Evolutionary conservation across 208 protist species (phyloP).

Genomic region (Leishmania braziliensis): DNA sequence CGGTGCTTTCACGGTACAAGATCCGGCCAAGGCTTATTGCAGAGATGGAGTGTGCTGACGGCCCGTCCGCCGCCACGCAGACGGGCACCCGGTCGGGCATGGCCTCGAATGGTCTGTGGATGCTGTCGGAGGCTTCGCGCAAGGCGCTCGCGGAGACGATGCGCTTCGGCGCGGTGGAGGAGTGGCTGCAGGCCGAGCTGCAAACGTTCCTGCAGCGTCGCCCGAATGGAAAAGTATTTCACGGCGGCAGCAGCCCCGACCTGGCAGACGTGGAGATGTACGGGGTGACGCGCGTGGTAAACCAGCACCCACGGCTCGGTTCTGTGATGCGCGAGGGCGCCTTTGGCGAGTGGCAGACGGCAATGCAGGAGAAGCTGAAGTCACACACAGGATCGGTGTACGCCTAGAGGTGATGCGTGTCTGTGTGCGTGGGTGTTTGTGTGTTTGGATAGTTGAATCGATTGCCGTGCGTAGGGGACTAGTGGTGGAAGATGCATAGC

Average conservation of each 20-base stretch:
- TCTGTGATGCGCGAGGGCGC: slow-evolving; percentile 38
- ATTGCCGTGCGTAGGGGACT: background rate
- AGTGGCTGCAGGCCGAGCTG: slow-evolving; percentile 59
- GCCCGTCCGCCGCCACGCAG: background rate
- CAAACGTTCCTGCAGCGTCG: slow-evolving; percentile 41
- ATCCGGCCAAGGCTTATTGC: slow-evolving; percentile 42
- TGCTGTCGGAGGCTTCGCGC: slow-evolving; percentile 15
- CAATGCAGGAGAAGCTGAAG: slow-evolving; percentile 53
- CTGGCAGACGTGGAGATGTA: slow-evolving; percentile 85
- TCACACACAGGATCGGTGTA: slow-evolving; percentile 24
- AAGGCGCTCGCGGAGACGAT: slow-evolving; percentile 10
- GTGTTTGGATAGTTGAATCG: background rate
- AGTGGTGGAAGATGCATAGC: too few relatives aligned
- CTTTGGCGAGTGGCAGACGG: slow-evolving; percentile 65
- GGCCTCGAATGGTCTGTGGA: slow-evolving; percentile 23
- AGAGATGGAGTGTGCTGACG: slow-evolving; percentile 23
- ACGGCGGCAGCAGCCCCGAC: slow-evolving; percentile 71
- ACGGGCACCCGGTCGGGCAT: background rate
- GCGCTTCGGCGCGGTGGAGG: slow-evolving; percentile 25
- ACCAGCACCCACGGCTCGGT: slow-evolving; percentile 52
- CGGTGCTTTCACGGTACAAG: slow-evolving; percentile 56
- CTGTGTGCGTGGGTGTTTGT: background rate
- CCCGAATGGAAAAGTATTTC: slow-evolving; percentile 41
- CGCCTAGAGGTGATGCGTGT: slow-evolving; percentile 13
- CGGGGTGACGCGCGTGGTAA: slow-evolving; percentile 66